Evolutionary conservation across 768 basidiomycete species (phyloP).

Genomic region (Termitomyces sp.): DNA sequence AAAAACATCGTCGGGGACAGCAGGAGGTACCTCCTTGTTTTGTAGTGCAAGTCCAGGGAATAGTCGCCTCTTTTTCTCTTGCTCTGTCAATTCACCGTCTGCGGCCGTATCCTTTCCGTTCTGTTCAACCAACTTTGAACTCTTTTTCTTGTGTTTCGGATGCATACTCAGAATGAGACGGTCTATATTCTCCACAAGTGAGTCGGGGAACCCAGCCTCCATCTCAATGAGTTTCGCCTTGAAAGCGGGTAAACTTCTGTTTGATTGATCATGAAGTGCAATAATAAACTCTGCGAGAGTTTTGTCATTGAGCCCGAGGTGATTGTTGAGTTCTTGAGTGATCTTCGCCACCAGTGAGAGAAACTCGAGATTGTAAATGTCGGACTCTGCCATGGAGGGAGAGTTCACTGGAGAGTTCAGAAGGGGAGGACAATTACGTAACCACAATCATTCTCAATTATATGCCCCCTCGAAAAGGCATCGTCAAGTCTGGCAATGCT

Average conservation of each 20-base stretch:
- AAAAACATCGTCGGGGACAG: conserved; percentile 69
- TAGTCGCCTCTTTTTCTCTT: conserved; percentile 75
- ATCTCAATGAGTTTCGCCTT: conserved; percentile 70
- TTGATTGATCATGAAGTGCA: conserved; percentile 78
- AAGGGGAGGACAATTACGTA: conserved; percentile 8
- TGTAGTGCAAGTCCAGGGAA: conserved; percentile 88
- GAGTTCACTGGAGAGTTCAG: not conserved
- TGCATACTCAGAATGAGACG: conserved; percentile 92
- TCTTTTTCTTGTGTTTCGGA: conserved; percentile 88
- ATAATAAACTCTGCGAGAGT: conserved; percentile 95
- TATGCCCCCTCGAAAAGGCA: conserved; percentile 70
- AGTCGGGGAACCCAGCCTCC: conserved; percentile 83
- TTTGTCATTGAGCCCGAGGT: conserved; percentile 83
- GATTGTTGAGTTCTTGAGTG: conserved; percentile 89
- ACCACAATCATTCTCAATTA: not conserved
- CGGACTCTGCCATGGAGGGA: conserved; percentile 53
- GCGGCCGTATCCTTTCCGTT: conserved; percentile 32
- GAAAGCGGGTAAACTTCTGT: conserved; percentile 70
- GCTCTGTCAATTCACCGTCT: conserved; percentile 42
- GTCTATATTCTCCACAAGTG: conserved; percentile 89
- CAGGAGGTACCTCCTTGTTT: conserved; percentile 61
- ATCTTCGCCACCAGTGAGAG: conserved; percentile 90
- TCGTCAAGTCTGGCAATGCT: conserved; percentile 87
- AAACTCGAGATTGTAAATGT: conserved; percentile 90
- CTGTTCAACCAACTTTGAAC: conserved; percentile 29